Conservation (phyloP, 768 basidiomycete genomes). For the Auriscalpium microsporum region DNA sequence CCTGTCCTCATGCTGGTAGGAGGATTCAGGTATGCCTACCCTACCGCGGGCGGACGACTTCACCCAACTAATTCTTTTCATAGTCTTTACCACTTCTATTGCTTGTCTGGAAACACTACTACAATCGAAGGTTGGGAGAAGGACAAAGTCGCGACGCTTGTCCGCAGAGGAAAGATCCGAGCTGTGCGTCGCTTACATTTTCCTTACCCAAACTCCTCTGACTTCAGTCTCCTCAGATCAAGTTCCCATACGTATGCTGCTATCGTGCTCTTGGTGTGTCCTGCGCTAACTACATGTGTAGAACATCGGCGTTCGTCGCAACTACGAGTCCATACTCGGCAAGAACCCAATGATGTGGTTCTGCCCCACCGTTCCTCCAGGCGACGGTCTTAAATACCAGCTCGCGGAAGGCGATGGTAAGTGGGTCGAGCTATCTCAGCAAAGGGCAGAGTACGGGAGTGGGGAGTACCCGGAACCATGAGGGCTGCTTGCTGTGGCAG, state of each 20-base stretch:
- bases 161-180: slow-evolving; percentile 75
- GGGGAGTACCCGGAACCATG: not conserved
- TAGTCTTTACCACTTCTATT: slow-evolving; percentile 83
- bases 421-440: slow-evolving; percentile 41
- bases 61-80: slow-evolving; percentile 11
- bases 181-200: slow-evolving; percentile 39
- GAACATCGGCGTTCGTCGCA: slow-evolving; percentile 72
- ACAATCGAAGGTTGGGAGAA: slow-evolving; percentile 99
- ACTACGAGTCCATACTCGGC: slow-evolving; percentile 75
- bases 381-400: slow-evolving; percentile 71
- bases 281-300: slow-evolving; percentile 25
- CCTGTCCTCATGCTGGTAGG: slow-evolving; percentile 87
- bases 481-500: not conserved
- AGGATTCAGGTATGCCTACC: slow-evolving; percentile 62
- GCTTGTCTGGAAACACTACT: slow-evolving; percentile 72
- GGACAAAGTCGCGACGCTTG: slow-evolving; percentile 82
- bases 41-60: not conserved
- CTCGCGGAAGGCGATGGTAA: slow-evolving; percentile 67
- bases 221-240: slow-evolving; percentile 42
- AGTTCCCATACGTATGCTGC: slow-evolving; percentile 80
- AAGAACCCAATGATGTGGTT: slow-evolving; percentile 73
- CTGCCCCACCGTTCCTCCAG: slow-evolving; percentile 59
- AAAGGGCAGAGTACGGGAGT: not conserved
- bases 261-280: not conserved
- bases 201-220: not conserved